These are phyloP conservation scores for Scleroderma citrinum DNA, from an alignment of 768 basidiomycete species.

Conservation along the genomic window DNA sequence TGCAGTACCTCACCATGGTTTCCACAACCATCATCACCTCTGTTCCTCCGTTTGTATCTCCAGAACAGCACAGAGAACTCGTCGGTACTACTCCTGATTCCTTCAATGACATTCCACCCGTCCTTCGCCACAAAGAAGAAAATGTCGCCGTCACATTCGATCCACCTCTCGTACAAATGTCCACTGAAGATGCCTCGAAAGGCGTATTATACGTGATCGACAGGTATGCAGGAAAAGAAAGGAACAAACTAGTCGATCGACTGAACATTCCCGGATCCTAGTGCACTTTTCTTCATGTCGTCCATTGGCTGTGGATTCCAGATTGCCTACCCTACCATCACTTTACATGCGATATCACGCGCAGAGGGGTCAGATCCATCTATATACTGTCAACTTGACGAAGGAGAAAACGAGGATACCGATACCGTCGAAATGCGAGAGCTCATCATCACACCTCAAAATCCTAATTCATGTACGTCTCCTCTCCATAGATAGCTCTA, in stretches of 20 bases:
- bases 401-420: conserved; percentile 40
- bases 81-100: conserved; percentile 81
- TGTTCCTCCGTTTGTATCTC: conserved; percentile 45
- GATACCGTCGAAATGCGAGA: conserved; percentile 66
- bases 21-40: conserved; percentile 34
- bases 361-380: conserved; percentile 50
- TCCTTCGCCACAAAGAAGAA: conserved; percentile 69
- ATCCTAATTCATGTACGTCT: conserved; percentile 52
- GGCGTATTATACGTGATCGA: conserved; percentile 85
- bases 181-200: conserved; percentile 40
- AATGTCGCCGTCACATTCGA: conserved; percentile 65
- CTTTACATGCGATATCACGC: conserved; percentile 88
- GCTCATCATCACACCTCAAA: conserved; percentile 66
- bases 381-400: conserved; percentile 94
- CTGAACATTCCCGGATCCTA: conserved; percentile 46
- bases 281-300: conserved; percentile 55
- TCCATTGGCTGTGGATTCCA: conserved; percentile 68
- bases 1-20: no score
- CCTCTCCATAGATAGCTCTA: not conserved
- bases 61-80: conserved; percentile 62
- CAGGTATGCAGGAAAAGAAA: conserved; percentile 30
- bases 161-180: conserved; percentile 60
- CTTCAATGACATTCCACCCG: conserved; percentile 77
- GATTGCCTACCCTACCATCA: conserved; percentile 84
- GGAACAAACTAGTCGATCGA: conserved; percentile 1